Base-by-base conservation (phyloP, 371 early-diverging fungal genomes). In the Encephalitozoon cuniculi region DNA sequence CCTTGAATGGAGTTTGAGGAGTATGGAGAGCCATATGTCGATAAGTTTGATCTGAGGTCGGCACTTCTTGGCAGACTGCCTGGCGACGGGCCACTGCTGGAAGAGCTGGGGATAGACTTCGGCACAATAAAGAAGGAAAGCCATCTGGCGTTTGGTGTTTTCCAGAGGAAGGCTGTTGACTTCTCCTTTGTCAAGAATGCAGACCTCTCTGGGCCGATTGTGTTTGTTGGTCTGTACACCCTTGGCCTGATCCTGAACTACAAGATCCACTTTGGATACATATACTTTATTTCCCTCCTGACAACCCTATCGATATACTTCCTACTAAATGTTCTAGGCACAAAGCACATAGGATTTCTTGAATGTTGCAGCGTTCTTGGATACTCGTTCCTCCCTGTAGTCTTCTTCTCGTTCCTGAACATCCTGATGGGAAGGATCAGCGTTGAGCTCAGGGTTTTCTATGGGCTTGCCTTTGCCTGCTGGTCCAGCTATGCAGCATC, bases 81-180 rank as follows among this genome's bases (percentile, higher is more conserved):
- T 23, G 77, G 70, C 0, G 86, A 85, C 44, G 26, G 21, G 25
- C 81, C 86, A 34, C 64, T 85, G 30, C 65, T 85, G n/a, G 52
- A 82, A 39, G 86, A 85, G 46, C 75, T 85, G 0, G 84, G 86
- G 25, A 82, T 85, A 26, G 76, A 84, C 44, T 78, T 84, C 23
- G 37, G 18, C 7, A 34, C 72, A 18, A 84, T 85, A 59, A 65
- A 71, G 39, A 73, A 64, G 8, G 82, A 84, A 64, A 67, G 65
- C 21, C 64, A 32, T 0, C 23, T 79, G 2, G 43, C 77, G 18
- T 54, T 84, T n/a, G 69, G 76, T 46, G 64, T 80, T 2, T 65
- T 75, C 12, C 68, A 54, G 25, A 41, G 55, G 12, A 64, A 30
- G 11, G 1, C 26, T 15, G 37, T 53, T 39, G 32, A 49, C 34